Percentiles rank a stretch among this genome's conserved stretches.
These are phyloP conservation scores for Populus ilicifolia DNA, from an alignment of 345 rosid species.

Conservation along the genomic window DNA sequence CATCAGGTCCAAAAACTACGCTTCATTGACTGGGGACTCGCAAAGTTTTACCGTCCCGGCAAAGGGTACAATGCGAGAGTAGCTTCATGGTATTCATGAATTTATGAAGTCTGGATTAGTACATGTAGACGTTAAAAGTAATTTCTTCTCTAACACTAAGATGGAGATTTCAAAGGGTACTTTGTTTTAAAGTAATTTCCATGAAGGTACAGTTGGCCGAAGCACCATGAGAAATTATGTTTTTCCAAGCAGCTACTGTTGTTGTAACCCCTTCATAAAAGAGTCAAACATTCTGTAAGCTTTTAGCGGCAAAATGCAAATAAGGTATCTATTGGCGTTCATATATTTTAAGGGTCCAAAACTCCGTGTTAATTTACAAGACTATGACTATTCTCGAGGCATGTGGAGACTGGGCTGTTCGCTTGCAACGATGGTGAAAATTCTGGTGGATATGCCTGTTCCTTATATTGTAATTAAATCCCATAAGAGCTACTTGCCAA, in stretches of 20 bases:
- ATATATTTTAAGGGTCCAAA: constrained; percentile 97
- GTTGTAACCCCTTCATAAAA: background rate
- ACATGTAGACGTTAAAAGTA: too few relatives aligned
- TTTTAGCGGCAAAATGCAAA: background rate
- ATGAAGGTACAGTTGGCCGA: too few relatives aligned
- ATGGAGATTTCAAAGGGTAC: too few relatives aligned
- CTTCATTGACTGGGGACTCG: constrained; percentile 81
- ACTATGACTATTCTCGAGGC: constrained; percentile 91
- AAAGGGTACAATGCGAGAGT: constrained; percentile 77
- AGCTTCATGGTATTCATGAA: constrained; percentile 55
- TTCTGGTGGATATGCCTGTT: background rate
- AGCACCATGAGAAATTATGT: too few relatives aligned
- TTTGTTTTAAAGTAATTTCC: too few relatives aligned
- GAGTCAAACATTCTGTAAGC: too few relatives aligned
- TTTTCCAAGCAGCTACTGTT: too few relatives aligned
- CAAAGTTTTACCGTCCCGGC: constrained; percentile 75
- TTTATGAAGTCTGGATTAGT: too few relatives aligned
- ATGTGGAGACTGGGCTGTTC: constrained; percentile 99
- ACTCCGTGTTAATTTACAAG: constrained; percentile 88
- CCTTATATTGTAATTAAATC: too few relatives aligned
- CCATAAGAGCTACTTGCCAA: too few relatives aligned
- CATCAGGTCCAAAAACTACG: constrained; percentile 74
- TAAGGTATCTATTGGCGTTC: constrained; percentile 17
- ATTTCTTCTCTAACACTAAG: background rate
- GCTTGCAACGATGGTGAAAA: constrained; percentile 96